Evolutionary conservation across 176 grass and related monocot species (phyloP).

Genomic region (Carex littledalei): DNA sequence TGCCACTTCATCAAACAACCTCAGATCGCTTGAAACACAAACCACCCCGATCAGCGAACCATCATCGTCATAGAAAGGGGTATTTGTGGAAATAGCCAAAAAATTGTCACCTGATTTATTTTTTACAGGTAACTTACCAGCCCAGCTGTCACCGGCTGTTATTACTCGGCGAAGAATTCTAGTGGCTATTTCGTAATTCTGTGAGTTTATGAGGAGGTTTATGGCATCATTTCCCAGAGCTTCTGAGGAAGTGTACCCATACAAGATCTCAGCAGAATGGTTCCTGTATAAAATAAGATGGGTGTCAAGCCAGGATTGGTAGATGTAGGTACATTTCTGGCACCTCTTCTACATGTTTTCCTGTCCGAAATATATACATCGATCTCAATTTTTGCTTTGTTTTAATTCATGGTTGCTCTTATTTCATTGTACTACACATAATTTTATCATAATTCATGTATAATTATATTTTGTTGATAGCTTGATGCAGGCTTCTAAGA

Average conservation of each 20-base stretch:
- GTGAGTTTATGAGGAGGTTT: conserved; percentile 54
- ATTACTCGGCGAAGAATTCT: conserved; percentile 47
- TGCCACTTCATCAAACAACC: conserved; percentile 44
- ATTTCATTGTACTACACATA: neutral
- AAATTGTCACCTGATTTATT: conserved; percentile 64
- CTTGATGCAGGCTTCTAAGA: too few species aligned
- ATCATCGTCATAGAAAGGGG: conserved; percentile 91
- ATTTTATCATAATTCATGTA: too few species aligned
- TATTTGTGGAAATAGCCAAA: conserved; percentile 64
- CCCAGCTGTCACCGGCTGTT: conserved; percentile 76
- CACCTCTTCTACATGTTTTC: neutral
- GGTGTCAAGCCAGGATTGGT: neutral
- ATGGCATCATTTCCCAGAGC: conserved; percentile 76
- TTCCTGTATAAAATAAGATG: conserved; percentile 51
- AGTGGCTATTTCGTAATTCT: conserved; percentile 38
- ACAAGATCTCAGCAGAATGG: conserved; percentile 67
- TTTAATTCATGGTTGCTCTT: neutral
- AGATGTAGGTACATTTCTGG: neutral
- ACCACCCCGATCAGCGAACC: conserved; percentile 81
- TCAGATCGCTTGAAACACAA: conserved; percentile 67
- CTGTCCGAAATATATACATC: neutral
- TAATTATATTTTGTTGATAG: too few species aligned
- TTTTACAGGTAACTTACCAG: conserved; percentile 76
- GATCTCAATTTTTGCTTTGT: neutral
- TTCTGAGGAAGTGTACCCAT: conserved; percentile 76